A percentile compares a stretch with the other conserved stretches of the same genome.
Conservation (phyloP, 73 alveolate genomes). For the Breviolum minutum region DNA sequence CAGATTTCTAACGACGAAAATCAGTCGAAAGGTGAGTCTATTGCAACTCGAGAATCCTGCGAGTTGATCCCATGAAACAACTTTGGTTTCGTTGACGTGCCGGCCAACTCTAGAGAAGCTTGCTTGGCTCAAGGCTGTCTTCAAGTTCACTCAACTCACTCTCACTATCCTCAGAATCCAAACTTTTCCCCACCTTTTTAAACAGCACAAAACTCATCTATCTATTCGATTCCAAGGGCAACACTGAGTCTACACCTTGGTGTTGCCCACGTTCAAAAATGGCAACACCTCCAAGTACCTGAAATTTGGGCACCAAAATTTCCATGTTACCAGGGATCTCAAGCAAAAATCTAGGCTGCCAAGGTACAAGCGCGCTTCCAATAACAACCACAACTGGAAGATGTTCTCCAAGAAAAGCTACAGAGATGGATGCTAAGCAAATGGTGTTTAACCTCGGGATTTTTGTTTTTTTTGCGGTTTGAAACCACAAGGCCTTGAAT, state of each 20-base stretch:
- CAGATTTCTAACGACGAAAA: background rate
- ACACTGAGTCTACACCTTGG: background rate
- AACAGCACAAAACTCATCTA: no score
- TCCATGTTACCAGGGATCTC: background rate
- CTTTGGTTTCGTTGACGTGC: background rate
- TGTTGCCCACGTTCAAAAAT: slow-evolving; percentile 81
- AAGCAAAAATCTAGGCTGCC: background rate
- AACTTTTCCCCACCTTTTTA: background rate
- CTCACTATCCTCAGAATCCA: background rate
- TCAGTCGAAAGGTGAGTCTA: background rate
- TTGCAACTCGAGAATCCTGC: background rate
- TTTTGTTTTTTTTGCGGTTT: no score
- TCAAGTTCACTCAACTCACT: slow-evolving; percentile 30
- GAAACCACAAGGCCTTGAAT: no score
- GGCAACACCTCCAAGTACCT: slow-evolving; percentile 84
- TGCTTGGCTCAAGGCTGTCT: slow-evolving; percentile 45
- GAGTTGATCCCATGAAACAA: background rate
- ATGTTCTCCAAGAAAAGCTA: slow-evolving; percentile 73
- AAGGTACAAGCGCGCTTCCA: slow-evolving; percentile 45
- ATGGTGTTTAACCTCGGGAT: slow-evolving; percentile 73
- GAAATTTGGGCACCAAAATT: background rate
- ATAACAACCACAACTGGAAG: slow-evolving; percentile 63
- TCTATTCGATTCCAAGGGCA: no score
- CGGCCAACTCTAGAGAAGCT: background rate
- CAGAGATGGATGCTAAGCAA: slow-evolving; percentile 79